These are phyloP conservation scores for Ogataea methanolica DNA, from an alignment of 805 yeast species.

Conservation along the genomic window DNA sequence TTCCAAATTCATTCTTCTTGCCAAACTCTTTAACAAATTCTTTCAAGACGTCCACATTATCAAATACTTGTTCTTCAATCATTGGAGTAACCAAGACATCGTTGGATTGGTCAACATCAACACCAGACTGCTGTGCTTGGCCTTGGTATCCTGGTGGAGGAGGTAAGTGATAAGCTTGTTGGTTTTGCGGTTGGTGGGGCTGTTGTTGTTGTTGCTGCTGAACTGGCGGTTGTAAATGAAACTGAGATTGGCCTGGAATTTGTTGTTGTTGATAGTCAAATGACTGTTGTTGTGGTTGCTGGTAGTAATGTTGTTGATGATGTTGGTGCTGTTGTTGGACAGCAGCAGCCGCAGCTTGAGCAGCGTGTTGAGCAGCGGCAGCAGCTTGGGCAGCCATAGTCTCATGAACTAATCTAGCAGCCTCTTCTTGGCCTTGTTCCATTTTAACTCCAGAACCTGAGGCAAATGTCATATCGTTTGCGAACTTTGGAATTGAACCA, in stretches of 20 bases:
- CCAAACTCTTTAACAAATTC: constrained; percentile 54
- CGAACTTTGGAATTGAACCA: constrained; percentile 19
- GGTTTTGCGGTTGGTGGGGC: constrained; percentile 4
- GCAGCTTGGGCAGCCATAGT: constrained; percentile 19
- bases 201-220: constrained; percentile 8
- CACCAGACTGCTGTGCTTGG: constrained; percentile 3
- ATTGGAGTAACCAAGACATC: constrained; percentile 51
- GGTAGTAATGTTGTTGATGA: constrained; percentile 4
- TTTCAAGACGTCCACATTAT: constrained; percentile 44
- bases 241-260: constrained; percentile 6
- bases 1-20: constrained; percentile 53
- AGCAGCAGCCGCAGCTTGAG: constrained; percentile 14
- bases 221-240: constrained; percentile 5
- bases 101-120: constrained; percentile 17
- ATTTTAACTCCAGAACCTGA: background rate
- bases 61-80: constrained; percentile 49
- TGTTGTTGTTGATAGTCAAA: constrained; percentile 7
- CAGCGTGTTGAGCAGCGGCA: constrained; percentile 13
- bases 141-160: background rate
- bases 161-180: constrained; percentile 1
- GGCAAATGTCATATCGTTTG: constrained; percentile 9
- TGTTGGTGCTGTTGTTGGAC: constrained; percentile 10
- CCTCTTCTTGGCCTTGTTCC: constrained; percentile 5
- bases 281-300: constrained; percentile 11
- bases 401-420: constrained; percentile 15